These are phyloP conservation scores for Pseudozyma sp. DNA, from an alignment of 1,284 basidiomycete species.

Conservation along the genomic window DNA sequence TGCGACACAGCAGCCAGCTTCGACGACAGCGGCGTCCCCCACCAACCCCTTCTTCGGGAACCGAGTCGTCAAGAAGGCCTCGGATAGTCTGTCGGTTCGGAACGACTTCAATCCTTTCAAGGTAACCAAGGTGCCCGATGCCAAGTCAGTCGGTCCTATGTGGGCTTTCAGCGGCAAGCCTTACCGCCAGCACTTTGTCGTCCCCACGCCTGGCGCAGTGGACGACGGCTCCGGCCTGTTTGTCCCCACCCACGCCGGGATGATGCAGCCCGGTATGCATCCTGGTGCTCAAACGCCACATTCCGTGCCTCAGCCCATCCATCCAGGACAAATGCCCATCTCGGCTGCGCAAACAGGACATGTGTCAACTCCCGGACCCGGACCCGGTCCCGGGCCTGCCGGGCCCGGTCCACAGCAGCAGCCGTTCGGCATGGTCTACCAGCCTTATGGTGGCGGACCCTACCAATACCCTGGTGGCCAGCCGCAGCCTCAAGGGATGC, in stretches of 20 bases:
- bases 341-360: slow-evolving; percentile 15
- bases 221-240: slow-evolving; percentile 42
- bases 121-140: slow-evolving; percentile 81
- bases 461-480: slow-evolving; percentile 49
- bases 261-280: slow-evolving; percentile 48
- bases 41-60: slow-evolving; percentile 87
- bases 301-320: slow-evolving; percentile 27
- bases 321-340: slow-evolving; percentile 38
- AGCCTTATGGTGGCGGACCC: slow-evolving; percentile 43
- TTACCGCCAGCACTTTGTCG: slow-evolving; percentile 77
- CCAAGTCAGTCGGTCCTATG: slow-evolving; percentile 77
- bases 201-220: slow-evolving; percentile 22
- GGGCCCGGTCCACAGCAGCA: slow-evolving; percentile 30
- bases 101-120: slow-evolving; percentile 97
- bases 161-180: slow-evolving; percentile 92
- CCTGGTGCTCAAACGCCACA: slow-evolving; percentile 38
- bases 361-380: slow-evolving; percentile 13
- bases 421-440: slow-evolving; percentile 54
- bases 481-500: slow-evolving; percentile 30
- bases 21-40: slow-evolving; percentile 63
- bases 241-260: slow-evolving; percentile 24
- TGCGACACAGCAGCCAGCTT: slow-evolving; percentile 29
- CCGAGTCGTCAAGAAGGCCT: slow-evolving; percentile 78
- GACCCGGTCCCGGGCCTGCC: slow-evolving; percentile 18
- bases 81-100: slow-evolving; percentile 78